Evolutionary conservation across 768 basidiomycete species (phyloP), one percentile per base, ranked within the genome.

Genomic region (Pisolithus tinctorius): DNA sequence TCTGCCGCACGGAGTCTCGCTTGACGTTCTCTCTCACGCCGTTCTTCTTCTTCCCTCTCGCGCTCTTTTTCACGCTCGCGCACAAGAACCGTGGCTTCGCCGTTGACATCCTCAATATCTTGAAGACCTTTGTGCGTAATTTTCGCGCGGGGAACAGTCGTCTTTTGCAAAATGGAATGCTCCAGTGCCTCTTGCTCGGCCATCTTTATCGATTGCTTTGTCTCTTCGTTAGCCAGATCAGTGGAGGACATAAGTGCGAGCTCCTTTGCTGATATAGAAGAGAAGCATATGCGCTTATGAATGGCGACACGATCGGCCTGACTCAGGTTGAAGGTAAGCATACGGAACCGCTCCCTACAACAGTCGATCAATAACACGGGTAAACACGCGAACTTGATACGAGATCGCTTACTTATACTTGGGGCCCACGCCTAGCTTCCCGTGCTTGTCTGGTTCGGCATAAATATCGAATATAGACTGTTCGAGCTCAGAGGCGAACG

Each of bases 81-180:
- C n/a, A 58, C 25, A 58, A 73, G 68, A 44, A 57, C 51, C 25
- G 50, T 48, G 17, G 67, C 67, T 56, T 82, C 79, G 13, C 82
- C 84, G 58, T 81, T 80, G 49, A 84, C 69, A 65, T 83, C 84
- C 66, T 95, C 92, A 61, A 95, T 91, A 60, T 91, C 86, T 73
- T 93, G 85, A 55, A 93, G 70, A 48, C 92, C 92, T 69, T 95
- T 95, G 74, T 93, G 92, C 26, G 92, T 95, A 54, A 92, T 86
- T 68, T 93, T 94, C 49, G 91, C 88, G 34, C 80, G 76, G 31
- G 78, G 73, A 23, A 79, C 76, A 8, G 73, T 71, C 8, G 79
- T 74, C 67, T 85, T 88, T 63, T 82, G 78, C 53, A 93, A 71
- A 58, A 94, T 93, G 7, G 90, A 90, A 66, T 92, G 84, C 64